Base-by-base conservation (phyloP, 208 protist genomes). In the Trypanosoma boissoni region DNA sequence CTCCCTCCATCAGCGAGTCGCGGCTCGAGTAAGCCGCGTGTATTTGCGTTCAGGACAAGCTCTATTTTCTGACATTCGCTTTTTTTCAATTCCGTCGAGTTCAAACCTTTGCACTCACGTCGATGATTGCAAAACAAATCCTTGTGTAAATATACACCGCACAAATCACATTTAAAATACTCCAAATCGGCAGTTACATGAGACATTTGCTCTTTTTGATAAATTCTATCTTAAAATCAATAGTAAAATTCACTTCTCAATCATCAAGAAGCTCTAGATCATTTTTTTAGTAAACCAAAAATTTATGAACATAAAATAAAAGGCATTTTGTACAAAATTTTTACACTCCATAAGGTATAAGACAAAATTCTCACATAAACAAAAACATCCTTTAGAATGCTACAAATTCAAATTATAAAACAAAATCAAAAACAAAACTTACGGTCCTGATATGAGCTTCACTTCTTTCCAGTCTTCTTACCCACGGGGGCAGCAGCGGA, bases 121-220 rank as follows among this genome's bases (percentile, higher is more conserved):
- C 80, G 64, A 64, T 88, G 80, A 58, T 82, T 58, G 53, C 83
- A 91, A 53, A 86, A 91, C 48, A 91, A 86, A 39, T 90, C 80
- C 37, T 74, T 73, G 64, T 91, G 79, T 27, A 88, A 43, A 61
- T 86, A 91, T 52, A 81, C 64, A 0, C 74, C 74, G 34, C 83
- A 90, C 74, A 90, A 58, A 32, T 90, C 83, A 36, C 83, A 90
- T 67, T 87, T 84, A 59, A 90, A 90, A 50, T 77, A 90, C 74
- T 90, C 78, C 24, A 85, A 52, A 64, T 87, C 78, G 3, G 78
- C 78, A 8, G 79, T 86, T 32, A 82, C 65, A 32, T 74, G 58
- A 0, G 80, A 75, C 80, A 83, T 87, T n/a, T 21, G 53, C 8
- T 24, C 21, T 44, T 16, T 48, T n/a, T 9, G 31, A 18, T 45